These are phyloP conservation scores for Capsicum pubescens DNA, from an alignment of 257 asterid genomes.

Conservation along the genomic window DNA sequence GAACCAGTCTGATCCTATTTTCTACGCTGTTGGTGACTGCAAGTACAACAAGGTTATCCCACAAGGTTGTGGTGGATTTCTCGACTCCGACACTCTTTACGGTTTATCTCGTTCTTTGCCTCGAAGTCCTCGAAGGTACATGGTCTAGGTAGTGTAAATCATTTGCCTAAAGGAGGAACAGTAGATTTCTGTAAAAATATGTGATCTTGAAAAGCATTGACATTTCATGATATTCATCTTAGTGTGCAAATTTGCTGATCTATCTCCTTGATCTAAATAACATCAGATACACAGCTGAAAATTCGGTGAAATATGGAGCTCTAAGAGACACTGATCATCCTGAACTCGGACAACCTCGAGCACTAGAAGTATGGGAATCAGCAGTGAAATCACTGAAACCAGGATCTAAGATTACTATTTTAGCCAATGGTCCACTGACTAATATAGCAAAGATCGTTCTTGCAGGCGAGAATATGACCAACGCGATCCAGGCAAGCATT, in stretches of 20 bases:
- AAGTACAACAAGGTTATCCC: slow-evolving; percentile 78
- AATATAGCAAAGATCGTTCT: slow-evolving; percentile 66
- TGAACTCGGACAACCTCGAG: slow-evolving; percentile 78
- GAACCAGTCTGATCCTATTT: slow-evolving; percentile 58
- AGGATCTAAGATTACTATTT: slow-evolving; percentile 65
- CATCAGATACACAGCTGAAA: slow-evolving; percentile 76
- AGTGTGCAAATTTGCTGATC: neutral
- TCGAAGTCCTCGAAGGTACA: slow-evolving; percentile 79
- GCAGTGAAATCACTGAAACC: slow-evolving; percentile 54
- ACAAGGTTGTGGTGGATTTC: slow-evolving; percentile 78
- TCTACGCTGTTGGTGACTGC: slow-evolving; percentile 70
- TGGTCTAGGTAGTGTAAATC: neutral
- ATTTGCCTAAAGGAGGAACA: neutral
- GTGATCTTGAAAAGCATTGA: neutral
- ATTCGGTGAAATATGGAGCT: slow-evolving; percentile 69
- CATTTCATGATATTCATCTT: neutral
- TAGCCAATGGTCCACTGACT: slow-evolving; percentile 91
- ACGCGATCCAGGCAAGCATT: slow-evolving; percentile 61
- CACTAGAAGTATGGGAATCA: slow-evolving; percentile 73
- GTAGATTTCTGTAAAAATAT: neutral
- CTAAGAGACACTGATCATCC: slow-evolving; percentile 82
- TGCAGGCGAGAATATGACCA: slow-evolving; percentile 53
- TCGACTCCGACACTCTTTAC: slow-evolving; percentile 84
- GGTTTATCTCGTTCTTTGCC: slow-evolving; percentile 83
- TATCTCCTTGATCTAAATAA: slow-evolving; percentile 6